These are phyloP conservation scores for Blastobotrys capitulatus DNA, from an alignment of 1,139 yeast species.

Conservation along the genomic window DNA sequence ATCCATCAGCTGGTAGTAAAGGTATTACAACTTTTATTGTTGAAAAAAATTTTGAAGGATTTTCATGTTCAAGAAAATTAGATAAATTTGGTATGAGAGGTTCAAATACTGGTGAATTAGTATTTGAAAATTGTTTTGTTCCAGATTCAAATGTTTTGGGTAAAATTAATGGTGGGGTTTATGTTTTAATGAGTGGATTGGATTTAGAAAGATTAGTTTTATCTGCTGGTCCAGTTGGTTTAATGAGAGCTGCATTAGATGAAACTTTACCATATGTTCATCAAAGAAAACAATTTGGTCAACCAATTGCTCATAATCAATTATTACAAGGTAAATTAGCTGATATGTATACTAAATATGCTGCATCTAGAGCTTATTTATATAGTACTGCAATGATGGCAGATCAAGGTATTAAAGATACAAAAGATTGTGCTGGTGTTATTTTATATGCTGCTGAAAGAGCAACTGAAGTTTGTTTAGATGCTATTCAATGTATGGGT, in stretches of 20 bases:
- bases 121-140: slow-evolving; percentile 32
- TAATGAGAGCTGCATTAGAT: slow-evolving; percentile 33
- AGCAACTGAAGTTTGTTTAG: slow-evolving; percentile 33
- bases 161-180: slow-evolving; percentile 29
- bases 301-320: slow-evolving; percentile 33
- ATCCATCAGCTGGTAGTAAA: slow-evolving; percentile 29
- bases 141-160: slow-evolving; percentile 34
- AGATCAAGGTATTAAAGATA: slow-evolving; percentile 27
- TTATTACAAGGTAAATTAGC: slow-evolving; percentile 33
- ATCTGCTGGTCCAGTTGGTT: slow-evolving; percentile 33
- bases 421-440: slow-evolving; percentile 34
- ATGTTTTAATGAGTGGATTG: slow-evolving; percentile 32
- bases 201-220: slow-evolving; percentile 32
- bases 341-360: slow-evolving; percentile 34
- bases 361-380: slow-evolving; percentile 30
- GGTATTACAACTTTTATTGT: slow-evolving; percentile 34
- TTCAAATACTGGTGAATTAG: slow-evolving; percentile 33
- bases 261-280: slow-evolving; percentile 33
- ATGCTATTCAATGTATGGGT: slow-evolving; percentile 33
- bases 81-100: slow-evolving; percentile 35
- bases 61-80: slow-evolving; percentile 30
- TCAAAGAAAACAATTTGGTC: slow-evolving; percentile 32
- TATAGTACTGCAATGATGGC: slow-evolving; percentile 29
- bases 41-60: slow-evolving; percentile 30
- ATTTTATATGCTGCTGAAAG: slow-evolving; percentile 33